Base-by-base conservation (phyloP, 2,329 filamentous ascomycete species). In the Aspergillus sp. region DNA sequence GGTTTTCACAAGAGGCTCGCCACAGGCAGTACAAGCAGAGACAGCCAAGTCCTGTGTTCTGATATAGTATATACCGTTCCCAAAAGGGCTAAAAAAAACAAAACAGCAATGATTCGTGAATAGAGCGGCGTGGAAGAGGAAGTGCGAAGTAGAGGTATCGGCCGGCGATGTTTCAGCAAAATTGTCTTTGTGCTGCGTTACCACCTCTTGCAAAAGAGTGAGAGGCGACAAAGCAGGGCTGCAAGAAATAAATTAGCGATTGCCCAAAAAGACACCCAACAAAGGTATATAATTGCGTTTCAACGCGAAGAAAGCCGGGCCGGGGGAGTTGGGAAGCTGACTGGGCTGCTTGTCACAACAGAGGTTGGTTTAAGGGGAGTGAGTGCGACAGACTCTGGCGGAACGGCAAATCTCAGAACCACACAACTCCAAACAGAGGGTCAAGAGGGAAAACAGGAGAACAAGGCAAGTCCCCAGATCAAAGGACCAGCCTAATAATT, bases 281-380 rank as follows among this genome's bases (percentile, higher is more conserved):
- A 17, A 22, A 57, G 30, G 48, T 22, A 33, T 57, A 55, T 30
- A 49, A 55, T 56, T 56, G 57, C 52, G 41, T 41, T 54, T 52
- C 46, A 34, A 34, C 49, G 46, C 47, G 59, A 51, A 50, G 50
- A 45, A 49, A 56, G 42, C 54, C 51, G 54, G 56, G 57, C 61
- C 48, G 54, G 61, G 58, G 46, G 24, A 51, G 42, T 39, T 51
- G 59, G 57, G n/a, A 59, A 45, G 47, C 50, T 54, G 54, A 59
- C 50, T 54, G 51, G 61, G 39, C 40, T 41, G 51, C 48, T 59
- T 58, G 57, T 58, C 62, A 49, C 64, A 56, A 62, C 51, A 57
- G 61, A 57, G 56, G 58, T 55, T 55, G 48, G 60, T 65, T 66
- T 64, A 65, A 65, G 63, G 62, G 65, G 65, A 65, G 55, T 55